phyloP scores from a whole-genome alignment of 176 grass and related monocot genomes.

The Rhipidocladum racemiflorum region DNA sequence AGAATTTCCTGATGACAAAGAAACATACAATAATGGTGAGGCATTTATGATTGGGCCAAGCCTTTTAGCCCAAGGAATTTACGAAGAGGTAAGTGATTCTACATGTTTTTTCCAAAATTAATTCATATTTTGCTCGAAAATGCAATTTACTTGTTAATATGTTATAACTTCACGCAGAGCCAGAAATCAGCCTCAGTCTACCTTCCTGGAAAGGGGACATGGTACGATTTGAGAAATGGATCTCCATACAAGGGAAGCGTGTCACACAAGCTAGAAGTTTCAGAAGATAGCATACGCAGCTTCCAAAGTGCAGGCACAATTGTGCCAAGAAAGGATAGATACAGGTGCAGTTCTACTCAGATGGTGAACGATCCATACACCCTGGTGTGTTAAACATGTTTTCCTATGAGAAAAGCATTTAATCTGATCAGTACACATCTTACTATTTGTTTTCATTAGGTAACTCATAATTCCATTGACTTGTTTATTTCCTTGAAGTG shows the following conservation, averaged over 20 bases:
- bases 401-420: background rate
- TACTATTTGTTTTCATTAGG: slow-evolving; percentile 16
- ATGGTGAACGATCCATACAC: slow-evolving; percentile 98
- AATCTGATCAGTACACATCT: background rate
- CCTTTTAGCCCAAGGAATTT: slow-evolving; percentile 80
- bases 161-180: slow-evolving; percentile 40
- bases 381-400: slow-evolving; percentile 52
- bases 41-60: slow-evolving; percentile 86
- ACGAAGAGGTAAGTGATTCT: slow-evolving; percentile 57
- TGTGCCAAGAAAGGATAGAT: slow-evolving; percentile 91
- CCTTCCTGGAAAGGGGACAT: slow-evolving; percentile 67
- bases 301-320: slow-evolving; percentile 85
- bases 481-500: too few relatives aligned
- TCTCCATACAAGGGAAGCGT: slow-evolving; percentile 54
- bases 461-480: background rate
- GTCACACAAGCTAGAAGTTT: slow-evolving; percentile 71
- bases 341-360: slow-evolving; percentile 90
- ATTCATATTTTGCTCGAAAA: slow-evolving; percentile 21
- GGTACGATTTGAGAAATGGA: slow-evolving; percentile 83
- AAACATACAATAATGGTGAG: slow-evolving; percentile 89
- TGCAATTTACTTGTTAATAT: background rate
- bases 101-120: background rate
- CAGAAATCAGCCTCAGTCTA: slow-evolving; percentile 76
- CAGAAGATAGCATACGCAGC: slow-evolving; percentile 82
- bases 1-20: slow-evolving; percentile 91